A percentile compares a stretch with the other conserved stretches of the same genome.
phyloP scores from a whole-genome alignment of 1,284 basidiomycete genomes.

The Irpex rosettiformis region DNA sequence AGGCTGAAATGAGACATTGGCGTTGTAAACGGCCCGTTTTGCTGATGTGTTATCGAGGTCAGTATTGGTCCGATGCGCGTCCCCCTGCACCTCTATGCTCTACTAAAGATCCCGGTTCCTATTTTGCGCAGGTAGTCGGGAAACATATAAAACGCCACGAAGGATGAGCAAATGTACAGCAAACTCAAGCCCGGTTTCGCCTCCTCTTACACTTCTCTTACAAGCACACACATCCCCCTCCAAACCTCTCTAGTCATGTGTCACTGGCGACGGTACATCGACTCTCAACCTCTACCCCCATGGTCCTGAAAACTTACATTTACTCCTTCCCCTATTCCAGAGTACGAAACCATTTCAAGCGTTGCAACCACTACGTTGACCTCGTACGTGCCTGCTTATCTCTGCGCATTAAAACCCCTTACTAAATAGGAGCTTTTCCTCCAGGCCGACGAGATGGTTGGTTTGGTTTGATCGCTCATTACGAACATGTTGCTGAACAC shows the following conservation, averaged over 20 bases:
- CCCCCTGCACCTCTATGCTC: conserved; percentile 12
- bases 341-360: conserved; percentile 52
- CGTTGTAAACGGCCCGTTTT: conserved; percentile 26
- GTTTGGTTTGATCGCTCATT: conserved; percentile 16
- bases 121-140: conserved; percentile 5
- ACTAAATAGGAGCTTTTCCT: conserved; percentile 12
- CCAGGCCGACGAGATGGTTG: conserved; percentile 57
- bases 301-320: conserved; percentile 10
- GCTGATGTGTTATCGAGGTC: conserved; percentile 30
- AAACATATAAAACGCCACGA: conserved; percentile 9
- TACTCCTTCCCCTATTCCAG: conserved; percentile 26
- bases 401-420: conserved; percentile 12
- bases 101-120: conserved; percentile 7
- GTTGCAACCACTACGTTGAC: conserved; percentile 54
- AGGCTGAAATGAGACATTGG: conserved; percentile 23
- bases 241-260: conserved; percentile 40
- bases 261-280: conserved; percentile 52
- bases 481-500: conserved; percentile 17
- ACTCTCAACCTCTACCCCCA: conserved; percentile 9
- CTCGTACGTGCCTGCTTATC: conserved; percentile 40
- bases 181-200: conserved; percentile 16
- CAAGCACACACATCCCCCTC: conserved; percentile 12
- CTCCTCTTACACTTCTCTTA: conserved; percentile 17
- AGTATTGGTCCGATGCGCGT: conserved; percentile 9
- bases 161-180: neutral